Conservation (phyloP, 2,329 filamentous ascomycete species). For the Beauveria bassiana region DNA sequence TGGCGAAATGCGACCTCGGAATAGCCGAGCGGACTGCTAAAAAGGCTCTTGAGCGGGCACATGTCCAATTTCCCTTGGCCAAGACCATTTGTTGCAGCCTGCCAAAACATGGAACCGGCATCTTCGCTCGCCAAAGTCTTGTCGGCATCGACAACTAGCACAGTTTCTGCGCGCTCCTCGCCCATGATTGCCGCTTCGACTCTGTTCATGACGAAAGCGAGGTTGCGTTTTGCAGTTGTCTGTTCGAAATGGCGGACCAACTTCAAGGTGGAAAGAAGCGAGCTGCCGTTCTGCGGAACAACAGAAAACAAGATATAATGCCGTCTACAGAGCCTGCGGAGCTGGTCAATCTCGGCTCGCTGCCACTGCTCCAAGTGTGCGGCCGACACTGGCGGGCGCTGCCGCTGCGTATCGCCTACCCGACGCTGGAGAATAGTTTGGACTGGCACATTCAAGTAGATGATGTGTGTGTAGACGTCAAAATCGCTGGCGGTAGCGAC, state of each 20-base stretch:
- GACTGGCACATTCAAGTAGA: constrained; percentile 42
- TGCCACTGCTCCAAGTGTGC: constrained; percentile 40
- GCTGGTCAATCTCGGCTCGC: constrained; percentile 31
- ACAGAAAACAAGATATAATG: constrained; percentile 39
- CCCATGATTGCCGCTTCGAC: constrained; percentile 27
- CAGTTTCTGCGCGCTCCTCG: constrained; percentile 26
- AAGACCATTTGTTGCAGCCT: constrained; percentile 14
- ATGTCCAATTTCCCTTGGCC: background rate
- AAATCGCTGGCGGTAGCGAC: constrained; percentile 40
- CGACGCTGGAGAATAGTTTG: constrained; percentile 30
- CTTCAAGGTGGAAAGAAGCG: background rate
- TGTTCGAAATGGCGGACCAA: constrained; percentile 14
- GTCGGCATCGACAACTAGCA: constrained; percentile 52
- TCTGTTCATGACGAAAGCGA: constrained; percentile 18
- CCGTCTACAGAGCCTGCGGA: constrained; percentile 36
- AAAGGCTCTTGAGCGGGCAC: constrained; percentile 35
- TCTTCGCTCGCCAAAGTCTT: constrained; percentile 45
- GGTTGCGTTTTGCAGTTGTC: constrained; percentile 28
- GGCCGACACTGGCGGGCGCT: constrained; percentile 25
- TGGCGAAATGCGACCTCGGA: constrained; percentile 48
- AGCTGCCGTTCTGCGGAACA: constrained; percentile 25
- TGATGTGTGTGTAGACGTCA: constrained; percentile 45
- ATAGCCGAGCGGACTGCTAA: constrained; percentile 39
- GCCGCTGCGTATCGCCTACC: constrained; percentile 27
- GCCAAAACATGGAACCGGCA: constrained; percentile 44